Conservation (phyloP, 208 protist genomes). For the Kentomonas sorsogonicus region DNA sequence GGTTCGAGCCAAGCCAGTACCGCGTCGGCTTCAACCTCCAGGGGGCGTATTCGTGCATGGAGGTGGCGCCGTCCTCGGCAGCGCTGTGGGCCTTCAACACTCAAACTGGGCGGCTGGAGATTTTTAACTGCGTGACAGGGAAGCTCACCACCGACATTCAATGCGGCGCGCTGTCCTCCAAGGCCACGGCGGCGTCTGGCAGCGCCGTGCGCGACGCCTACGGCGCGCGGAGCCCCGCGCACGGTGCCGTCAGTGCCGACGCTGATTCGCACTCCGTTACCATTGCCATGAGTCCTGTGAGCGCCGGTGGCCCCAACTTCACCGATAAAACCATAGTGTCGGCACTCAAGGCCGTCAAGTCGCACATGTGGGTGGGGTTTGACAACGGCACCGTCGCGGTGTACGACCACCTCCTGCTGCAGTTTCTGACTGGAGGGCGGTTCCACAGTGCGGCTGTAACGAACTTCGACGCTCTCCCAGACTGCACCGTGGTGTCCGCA, state of each 20-base stretch:
- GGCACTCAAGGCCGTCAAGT: conserved; percentile 39
- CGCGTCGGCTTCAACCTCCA: conserved; percentile 33
- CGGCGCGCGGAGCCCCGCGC: not conserved
- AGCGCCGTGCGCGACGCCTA: not conserved
- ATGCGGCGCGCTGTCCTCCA: conserved; percentile 8
- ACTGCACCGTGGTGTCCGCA: conserved; percentile 57
- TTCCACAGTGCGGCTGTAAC: conserved; percentile 52
- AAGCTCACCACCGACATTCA: conserved; percentile 32
- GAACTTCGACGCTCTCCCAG: conserved; percentile 27
- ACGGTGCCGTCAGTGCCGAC: too few relatives aligned
- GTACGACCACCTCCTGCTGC: conserved; percentile 73
- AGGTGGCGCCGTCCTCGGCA: conserved; percentile 26
- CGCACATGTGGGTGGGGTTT: conserved; percentile 78
- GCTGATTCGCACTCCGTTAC: too few relatives aligned
- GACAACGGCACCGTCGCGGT: conserved; percentile 64
- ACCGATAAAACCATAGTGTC: too few relatives aligned
- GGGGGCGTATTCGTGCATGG: conserved; percentile 34
- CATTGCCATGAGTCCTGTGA: too few relatives aligned
- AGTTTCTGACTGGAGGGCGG: conserved; percentile 40
- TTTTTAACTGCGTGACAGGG: conserved; percentile 64
- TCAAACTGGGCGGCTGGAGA: conserved; percentile 36
- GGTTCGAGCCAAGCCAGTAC: conserved; percentile 30
- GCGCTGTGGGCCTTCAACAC: conserved; percentile 59
- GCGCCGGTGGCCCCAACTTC: too few relatives aligned
- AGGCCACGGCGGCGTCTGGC: not conserved